Conservation (phyloP, 805 yeast genomes). For the Clavispora fructus region DNA sequence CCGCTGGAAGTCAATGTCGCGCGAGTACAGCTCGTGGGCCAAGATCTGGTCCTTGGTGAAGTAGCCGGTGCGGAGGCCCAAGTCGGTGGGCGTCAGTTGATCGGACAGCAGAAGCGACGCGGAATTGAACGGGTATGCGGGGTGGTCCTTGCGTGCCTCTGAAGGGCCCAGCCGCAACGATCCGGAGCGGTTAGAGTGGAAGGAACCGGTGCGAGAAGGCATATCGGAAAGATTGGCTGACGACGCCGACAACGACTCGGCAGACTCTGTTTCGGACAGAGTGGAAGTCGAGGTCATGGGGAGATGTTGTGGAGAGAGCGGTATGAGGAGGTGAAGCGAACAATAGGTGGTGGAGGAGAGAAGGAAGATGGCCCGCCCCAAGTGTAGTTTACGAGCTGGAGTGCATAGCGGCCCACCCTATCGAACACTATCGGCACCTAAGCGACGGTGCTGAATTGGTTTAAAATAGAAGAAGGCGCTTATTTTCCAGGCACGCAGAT, state of each 20-base stretch:
- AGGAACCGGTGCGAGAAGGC: neutral
- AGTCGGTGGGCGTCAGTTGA: neutral
- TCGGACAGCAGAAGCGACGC: neutral
- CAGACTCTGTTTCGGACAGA: neutral
- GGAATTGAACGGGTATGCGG: neutral
- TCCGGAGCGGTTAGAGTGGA: neutral
- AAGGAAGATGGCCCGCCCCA: neutral
- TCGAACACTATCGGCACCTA: neutral
- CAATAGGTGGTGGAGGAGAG: neutral
- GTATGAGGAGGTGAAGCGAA: neutral
- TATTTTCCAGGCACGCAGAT: too few species aligned
- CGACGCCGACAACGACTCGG: neutral
- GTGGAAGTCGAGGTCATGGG: neutral
- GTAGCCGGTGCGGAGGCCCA: neutral
- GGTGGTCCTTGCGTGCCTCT: neutral
- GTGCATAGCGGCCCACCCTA: neutral
- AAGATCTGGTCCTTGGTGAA: slow-evolving; percentile 11
- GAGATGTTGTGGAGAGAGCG: neutral
- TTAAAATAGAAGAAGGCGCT: too few species aligned
- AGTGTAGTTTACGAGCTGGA: neutral
- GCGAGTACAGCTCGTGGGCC: slow-evolving; percentile 21
- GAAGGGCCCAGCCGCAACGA: neutral
- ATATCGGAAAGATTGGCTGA: neutral
- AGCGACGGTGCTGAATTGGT: too few species aligned
- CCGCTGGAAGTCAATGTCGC: slow-evolving; percentile 19